These are phyloP conservation scores for Cerioporus squamosus DNA, from an alignment of 1,284 basidiomycete genomes.

Conservation along the genomic window DNA sequence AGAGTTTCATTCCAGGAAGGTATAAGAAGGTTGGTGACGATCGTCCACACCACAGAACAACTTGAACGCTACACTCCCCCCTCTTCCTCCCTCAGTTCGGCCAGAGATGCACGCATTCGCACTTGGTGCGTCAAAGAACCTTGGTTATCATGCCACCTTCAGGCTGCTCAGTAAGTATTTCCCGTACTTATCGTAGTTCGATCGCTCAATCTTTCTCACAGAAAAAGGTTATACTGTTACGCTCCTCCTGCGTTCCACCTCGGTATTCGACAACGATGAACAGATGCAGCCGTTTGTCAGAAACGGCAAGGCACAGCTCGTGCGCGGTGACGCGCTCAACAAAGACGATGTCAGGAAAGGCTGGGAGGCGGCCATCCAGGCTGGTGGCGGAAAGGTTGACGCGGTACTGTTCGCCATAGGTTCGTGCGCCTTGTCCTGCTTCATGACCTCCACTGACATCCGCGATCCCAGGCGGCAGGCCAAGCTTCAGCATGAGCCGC, in stretches of 20 bases:
- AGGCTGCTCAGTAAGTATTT: conserved; percentile 51
- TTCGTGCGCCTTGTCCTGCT: conserved; percentile 30
- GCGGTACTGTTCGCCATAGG: conserved; percentile 56
- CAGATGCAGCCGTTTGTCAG: conserved; percentile 45
- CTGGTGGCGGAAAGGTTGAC: conserved; percentile 40
- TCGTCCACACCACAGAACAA: not conserved
- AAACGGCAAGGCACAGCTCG: conserved; percentile 45
- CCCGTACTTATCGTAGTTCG: not conserved
- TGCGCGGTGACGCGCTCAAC: conserved; percentile 57
- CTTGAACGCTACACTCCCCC: not conserved
- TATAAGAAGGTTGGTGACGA: no score
- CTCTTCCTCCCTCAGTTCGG: not conserved
- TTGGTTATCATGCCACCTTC: conserved; percentile 58
- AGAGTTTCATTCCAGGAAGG: no score
- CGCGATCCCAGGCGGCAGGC: conserved; percentile 41
- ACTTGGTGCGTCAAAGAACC: conserved; percentile 68
- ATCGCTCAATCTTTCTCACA: conserved; percentile 16
- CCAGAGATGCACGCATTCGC: conserved; percentile 43
- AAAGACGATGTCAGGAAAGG: conserved; percentile 46
- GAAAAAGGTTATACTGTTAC: conserved; percentile 54
- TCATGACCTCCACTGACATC: not conserved
- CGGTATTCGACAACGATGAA: conserved; percentile 50
- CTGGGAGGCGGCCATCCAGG: conserved; percentile 46
- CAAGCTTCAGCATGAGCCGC: conserved; percentile 43
- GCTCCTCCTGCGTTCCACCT: conserved; percentile 50